Evolutionary conservation across 2,329 filamentous ascomycete genomes (phyloP).

Genomic region (Didymella sp.): DNA sequence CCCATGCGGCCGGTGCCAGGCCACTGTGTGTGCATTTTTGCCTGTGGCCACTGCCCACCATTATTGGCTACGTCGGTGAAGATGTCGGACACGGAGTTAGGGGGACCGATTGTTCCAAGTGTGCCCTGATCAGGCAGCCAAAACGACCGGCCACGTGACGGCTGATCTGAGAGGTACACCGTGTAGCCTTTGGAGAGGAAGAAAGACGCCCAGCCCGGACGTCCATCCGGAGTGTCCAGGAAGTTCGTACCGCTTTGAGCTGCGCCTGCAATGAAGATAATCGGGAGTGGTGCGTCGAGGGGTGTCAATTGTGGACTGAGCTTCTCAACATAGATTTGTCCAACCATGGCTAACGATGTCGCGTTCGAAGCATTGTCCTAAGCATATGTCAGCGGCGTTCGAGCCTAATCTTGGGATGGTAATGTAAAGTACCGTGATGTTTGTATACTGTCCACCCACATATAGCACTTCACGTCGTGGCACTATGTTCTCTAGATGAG

Average conservation of each 20-base stretch:
- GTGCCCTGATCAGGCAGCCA: conserved; percentile 29
- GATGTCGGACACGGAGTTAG: conserved; percentile 3
- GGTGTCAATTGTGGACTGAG: conserved; percentile 7
- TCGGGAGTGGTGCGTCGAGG: conserved; percentile 1
- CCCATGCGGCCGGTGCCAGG: conserved; percentile 28
- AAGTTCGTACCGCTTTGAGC: conserved; percentile 34
- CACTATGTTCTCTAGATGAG: no score
- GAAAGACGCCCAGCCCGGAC: conserved; percentile 58
- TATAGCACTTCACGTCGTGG: conserved; percentile 28
- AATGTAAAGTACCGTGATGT: conserved; percentile 13
- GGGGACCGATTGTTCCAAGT: conserved; percentile 14
- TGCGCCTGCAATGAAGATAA: conserved; percentile 23
- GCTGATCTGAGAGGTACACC: conserved; percentile 58
- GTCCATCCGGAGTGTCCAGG: conserved; percentile 56
- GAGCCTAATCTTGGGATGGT: no score
- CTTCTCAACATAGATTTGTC: conserved; percentile 21
- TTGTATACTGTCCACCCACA: conserved; percentile 24
- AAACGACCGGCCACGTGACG: conserved; percentile 54
- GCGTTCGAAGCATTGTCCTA: conserved; percentile 12
- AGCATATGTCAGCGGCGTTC: background rate
- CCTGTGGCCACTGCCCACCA: conserved; percentile 49
- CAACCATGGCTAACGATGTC: conserved; percentile 10
- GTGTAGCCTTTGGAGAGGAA: conserved; percentile 57
- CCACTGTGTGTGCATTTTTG: conserved; percentile 55
- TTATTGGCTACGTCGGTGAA: conserved; percentile 19